Base-by-base conservation (phyloP, 2,329 filamentous ascomycete genomes). In the Exophiala alcalophila region DNA sequence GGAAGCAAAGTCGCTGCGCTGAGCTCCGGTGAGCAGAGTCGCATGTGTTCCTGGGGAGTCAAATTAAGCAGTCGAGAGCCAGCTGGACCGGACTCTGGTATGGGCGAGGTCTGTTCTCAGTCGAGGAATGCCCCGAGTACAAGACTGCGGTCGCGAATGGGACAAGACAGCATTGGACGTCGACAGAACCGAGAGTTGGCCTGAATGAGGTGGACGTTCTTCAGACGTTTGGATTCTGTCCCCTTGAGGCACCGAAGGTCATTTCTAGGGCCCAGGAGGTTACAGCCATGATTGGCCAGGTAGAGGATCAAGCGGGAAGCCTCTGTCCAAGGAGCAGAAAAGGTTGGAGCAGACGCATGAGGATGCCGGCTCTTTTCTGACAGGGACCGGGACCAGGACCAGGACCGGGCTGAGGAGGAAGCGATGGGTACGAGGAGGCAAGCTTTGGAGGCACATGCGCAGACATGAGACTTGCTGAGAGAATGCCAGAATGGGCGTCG, bases 341-440 rank as follows among this genome's bases (percentile, higher is more conserved):
- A 35, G 31, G 42, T 43, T 36, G n/a, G 36, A 49, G 44, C 31
- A 33, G 33, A 40, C 24, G 40, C 23, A 37, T 35, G 38, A 37
- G 40, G 26, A 45, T 45, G 30, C 40, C 40, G 49, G 40, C 29
- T 39, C 31, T 40, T 44, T 46, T 44, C 42, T 52, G 49, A 47
- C 48, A 44, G 40, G 33, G 39, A 50, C 48, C 15, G 32, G 44
- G 44, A 30, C 29, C 27, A 40, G 44, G 37, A 18, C 14, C 19
- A 28, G 38, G n/a, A n/a, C n/a, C n/a, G n/a, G n/a, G n/a, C n/a
- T n/a, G n/a, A n/a, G 37, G 26, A 40, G 30, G 12, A 26, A 39
- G 25, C 24, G 25, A n/a, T n/a, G n/a, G n/a, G n/a, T n/a, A n/a
- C n/a, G n/a, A n/a, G n/a, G n/a, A n/a, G n/a, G n/a, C n/a, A n/a